phyloP scores from a whole-genome alignment of 2,329 filamentous ascomycete species.

The Talaromyces sp. region DNA sequence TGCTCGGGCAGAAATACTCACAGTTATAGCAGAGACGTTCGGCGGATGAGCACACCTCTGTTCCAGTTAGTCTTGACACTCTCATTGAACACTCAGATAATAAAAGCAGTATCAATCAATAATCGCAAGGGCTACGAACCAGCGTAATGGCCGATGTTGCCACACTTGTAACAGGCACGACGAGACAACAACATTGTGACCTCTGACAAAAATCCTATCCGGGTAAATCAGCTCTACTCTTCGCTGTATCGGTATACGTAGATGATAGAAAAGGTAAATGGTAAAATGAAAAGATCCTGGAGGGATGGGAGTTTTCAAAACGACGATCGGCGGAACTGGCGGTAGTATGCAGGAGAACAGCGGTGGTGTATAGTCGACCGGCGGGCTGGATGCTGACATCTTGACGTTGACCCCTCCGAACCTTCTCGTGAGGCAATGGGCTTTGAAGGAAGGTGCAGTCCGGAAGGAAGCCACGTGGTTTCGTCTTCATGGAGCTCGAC shows the following conservation, averaged over 20 bases:
- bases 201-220: background rate
- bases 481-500: background rate
- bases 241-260: background rate
- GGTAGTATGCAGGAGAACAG: background rate
- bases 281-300: background rate
- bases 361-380: background rate
- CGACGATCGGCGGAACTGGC: background rate
- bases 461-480: background rate
- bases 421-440: background rate
- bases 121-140: conserved; percentile 35
- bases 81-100: background rate
- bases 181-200: conserved; percentile 73
- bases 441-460: background rate
- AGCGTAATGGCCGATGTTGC: conserved; percentile 71
- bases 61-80: conserved; percentile 40
- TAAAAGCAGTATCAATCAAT: background rate
- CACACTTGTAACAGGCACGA: conserved; percentile 74
- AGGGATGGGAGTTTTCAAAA: background rate
- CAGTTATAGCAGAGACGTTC: conserved; percentile 99
- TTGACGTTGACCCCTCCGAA: background rate
- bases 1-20: conserved; percentile 46
- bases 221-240: conserved; percentile 1
- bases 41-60: conserved; percentile 93
- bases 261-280: background rate
- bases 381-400: background rate